Evolutionary conservation across 148 eudicot species (phyloP), one percentile per base, ranked within the genome.

Genomic region (Dianthus caryophyllus): DNA sequence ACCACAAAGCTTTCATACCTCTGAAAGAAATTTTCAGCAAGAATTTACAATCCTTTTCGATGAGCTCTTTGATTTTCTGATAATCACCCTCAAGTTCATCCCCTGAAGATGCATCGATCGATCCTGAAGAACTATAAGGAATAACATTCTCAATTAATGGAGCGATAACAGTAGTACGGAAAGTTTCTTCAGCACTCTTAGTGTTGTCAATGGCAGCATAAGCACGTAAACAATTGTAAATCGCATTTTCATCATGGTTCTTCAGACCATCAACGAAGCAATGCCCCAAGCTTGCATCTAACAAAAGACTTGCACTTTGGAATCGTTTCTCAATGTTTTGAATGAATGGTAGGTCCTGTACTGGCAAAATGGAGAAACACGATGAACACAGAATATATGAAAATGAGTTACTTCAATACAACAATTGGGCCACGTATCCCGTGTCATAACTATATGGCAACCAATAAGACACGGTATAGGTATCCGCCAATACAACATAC

Each of bases 311-410:
- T 71, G 92, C 88, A 79, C 80, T 88, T 41, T 88, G 98, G 56
- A 94, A 88, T 83, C 97, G 88, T 87, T 86, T 90, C 77, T 83
- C 97, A 83, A 94, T 88, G 81, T 94, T 94, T 73, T 90, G 85
- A 75, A 94, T 81, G 73, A 94, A 94, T 66, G 98, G 98, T 69
- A 94, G 90, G 81, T 94, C 82, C 98, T 94, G 98, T 80, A 89
- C 96, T 84, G 96, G 85, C 97, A 72, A 68, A 80, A 84, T 75
- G 68, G 79, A 83, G 63, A 48, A 79, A 74, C 77, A 67, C 65
- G 58, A 39, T 69, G 75, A 80, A 72, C 61, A 63, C 51, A 58
- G 48, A 36, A 62, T 52, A 44, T 47, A 59, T 2, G n/a, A n/a
- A n/a, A n/a, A n/a, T n/a, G n/a, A n/a, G n/a, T n/a, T n/a, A n/a